Evolutionary conservation across 2,329 filamentous ascomycete species (phyloP).

Genomic region (Pyrenochaeta sp.): DNA sequence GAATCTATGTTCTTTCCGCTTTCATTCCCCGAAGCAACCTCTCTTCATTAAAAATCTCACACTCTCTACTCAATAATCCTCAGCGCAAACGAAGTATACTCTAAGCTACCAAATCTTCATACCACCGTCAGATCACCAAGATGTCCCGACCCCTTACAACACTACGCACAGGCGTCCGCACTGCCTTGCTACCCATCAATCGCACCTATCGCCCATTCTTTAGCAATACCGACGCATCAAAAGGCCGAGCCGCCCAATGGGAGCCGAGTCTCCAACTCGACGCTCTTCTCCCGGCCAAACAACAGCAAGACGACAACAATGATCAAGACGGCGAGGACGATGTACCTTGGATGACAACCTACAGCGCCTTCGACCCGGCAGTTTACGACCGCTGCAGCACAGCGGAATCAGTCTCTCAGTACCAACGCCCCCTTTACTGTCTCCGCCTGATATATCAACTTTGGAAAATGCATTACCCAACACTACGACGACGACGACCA

Average conservation of each 20-base stretch:
- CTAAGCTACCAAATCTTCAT: neutral
- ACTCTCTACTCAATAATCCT: neutral
- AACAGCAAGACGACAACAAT: neutral
- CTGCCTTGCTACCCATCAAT: neutral
- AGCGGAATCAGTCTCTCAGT: constrained; percentile 2
- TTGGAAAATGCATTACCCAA: neutral
- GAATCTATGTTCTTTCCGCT: neutral
- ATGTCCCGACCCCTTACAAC: neutral
- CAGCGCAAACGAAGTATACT: neutral
- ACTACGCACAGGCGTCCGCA: neutral
- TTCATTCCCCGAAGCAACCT: neutral
- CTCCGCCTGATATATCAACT: neutral
- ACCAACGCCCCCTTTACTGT: neutral
- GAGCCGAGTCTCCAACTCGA: constrained; percentile 1
- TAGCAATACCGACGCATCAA: neutral
- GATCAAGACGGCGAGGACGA: neutral
- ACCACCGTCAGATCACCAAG: neutral
- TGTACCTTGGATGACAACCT: constrained; percentile 7
- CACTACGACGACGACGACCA: neutral
- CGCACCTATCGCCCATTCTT: neutral
- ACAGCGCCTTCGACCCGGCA: constrained; percentile 13
- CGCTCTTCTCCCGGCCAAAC: neutral
- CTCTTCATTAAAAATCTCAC: neutral
- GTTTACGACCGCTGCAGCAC: constrained; percentile 5
- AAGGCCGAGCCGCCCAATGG: constrained; percentile 8